phyloP scores from a whole-genome alignment of 2,329 filamentous ascomycete genomes.

The Penicillium sp. region DNA sequence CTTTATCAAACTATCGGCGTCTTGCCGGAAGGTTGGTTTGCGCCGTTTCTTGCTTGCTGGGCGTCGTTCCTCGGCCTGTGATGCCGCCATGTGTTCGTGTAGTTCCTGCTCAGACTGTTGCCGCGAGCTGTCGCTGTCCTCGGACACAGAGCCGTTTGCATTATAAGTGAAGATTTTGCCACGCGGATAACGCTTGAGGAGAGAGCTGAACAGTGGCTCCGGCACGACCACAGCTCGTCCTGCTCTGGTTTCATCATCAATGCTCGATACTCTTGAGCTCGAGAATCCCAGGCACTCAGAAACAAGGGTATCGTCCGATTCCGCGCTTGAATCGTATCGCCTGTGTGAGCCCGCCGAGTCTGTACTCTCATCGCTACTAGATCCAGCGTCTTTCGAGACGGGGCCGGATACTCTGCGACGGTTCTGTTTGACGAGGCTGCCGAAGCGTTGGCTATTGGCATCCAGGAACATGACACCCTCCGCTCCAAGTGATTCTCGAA shows the following conservation, averaged over 20 bases:
- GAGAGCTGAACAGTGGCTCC: slow-evolving; percentile 19
- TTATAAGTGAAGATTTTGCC: slow-evolving; percentile 31
- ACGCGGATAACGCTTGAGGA: slow-evolving; percentile 28
- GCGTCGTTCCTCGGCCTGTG: not conserved
- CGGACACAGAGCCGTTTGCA: slow-evolving; percentile 26
- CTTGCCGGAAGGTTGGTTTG: slow-evolving; percentile 14
- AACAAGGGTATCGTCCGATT: not conserved
- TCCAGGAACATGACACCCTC: slow-evolving; percentile 42
- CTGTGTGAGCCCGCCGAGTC: slow-evolving; percentile 12
- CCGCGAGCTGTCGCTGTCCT: slow-evolving; percentile 20
- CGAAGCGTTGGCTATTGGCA: slow-evolving; percentile 20
- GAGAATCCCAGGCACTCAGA: slow-evolving; percentile 21
- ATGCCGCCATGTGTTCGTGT: not conserved
- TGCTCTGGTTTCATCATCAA: slow-evolving; percentile 11
- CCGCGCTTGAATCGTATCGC: not conserved
- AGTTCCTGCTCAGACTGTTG: slow-evolving; percentile 1
- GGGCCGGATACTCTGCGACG: slow-evolving; percentile 11
- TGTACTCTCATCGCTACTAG: slow-evolving; percentile 24
- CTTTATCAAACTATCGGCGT: slow-evolving; percentile 19
- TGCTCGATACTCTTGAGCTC: slow-evolving; percentile 16
- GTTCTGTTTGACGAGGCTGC: slow-evolving; percentile 13
- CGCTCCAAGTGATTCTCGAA: slow-evolving; percentile 45
- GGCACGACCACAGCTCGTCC: slow-evolving; percentile 17
- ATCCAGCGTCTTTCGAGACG: slow-evolving; percentile 1
- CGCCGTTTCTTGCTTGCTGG: slow-evolving; percentile 15